Evolutionary conservation across 805 yeast genomes (phyloP).

Genomic region (Ogataea neopini): DNA sequence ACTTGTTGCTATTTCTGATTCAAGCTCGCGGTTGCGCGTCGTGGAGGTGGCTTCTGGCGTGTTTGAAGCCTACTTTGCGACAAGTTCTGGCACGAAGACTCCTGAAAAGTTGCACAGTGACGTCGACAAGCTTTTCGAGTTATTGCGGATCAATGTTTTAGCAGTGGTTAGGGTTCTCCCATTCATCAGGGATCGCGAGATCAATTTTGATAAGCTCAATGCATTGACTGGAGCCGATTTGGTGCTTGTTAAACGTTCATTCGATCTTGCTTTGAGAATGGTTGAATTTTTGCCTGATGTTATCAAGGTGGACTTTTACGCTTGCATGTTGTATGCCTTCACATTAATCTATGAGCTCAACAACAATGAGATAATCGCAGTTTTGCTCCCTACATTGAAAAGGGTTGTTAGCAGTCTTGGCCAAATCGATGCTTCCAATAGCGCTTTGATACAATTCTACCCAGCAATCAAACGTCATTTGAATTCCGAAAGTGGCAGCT

Average conservation of each 20-base stretch:
- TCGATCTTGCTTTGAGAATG: constrained; percentile 60
- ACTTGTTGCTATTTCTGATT: constrained; percentile 2
- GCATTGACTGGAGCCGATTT: constrained; percentile 36
- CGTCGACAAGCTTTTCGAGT: constrained; percentile 80
- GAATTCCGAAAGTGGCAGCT: constrained; percentile 32
- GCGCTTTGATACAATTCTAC: constrained; percentile 39
- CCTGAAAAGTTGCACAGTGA: constrained; percentile 50
- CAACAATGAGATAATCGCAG: constrained; percentile 46
- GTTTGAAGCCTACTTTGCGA: constrained; percentile 49
- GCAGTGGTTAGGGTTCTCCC: constrained; percentile 64
- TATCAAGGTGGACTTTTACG: constrained; percentile 67
- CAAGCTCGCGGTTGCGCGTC: constrained; percentile 44
- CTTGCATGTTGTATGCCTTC: constrained; percentile 66
- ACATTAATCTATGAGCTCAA: constrained; percentile 53
- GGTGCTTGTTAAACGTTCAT: constrained; percentile 47
- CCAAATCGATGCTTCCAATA: constrained; percentile 15
- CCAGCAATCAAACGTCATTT: constrained; percentile 36
- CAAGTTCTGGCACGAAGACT: constrained; percentile 29
- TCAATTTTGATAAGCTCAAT: constrained; percentile 29
- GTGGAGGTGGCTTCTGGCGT: constrained; percentile 45
- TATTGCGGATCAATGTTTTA: constrained; percentile 66
- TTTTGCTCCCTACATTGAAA: constrained; percentile 53
- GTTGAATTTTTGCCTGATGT: constrained; percentile 63
- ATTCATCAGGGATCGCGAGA: constrained; percentile 49
- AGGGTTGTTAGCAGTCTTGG: constrained; percentile 39